Conservation (phyloP, 768 basidiomycete genomes). For the Lepiota subincarnata region DNA sequence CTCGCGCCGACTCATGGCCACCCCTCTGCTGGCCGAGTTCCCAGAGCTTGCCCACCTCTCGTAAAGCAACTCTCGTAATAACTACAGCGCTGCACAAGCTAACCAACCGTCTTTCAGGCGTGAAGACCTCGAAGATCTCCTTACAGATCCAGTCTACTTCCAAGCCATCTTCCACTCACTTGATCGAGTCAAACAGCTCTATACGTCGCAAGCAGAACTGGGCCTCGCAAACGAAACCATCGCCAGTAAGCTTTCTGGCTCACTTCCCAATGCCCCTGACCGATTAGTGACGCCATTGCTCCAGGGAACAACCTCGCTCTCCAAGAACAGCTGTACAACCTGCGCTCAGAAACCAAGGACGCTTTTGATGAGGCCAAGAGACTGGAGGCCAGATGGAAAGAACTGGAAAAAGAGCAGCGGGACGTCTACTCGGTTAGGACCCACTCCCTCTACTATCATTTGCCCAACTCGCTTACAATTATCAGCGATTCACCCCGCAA, state of each 20-base stretch:
- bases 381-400: conserved; percentile 80
- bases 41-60: conserved; percentile 71
- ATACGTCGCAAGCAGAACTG: conserved; percentile 72
- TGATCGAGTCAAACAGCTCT: conserved; percentile 65
- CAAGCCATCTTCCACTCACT: conserved; percentile 85
- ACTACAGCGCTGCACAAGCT: not conserved
- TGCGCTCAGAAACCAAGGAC: conserved; percentile 80
- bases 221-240: conserved; percentile 83
- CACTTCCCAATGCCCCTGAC: not conserved
- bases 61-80: conserved; percentile 36
- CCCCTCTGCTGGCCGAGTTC: conserved; percentile 54
- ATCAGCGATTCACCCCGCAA: conserved; percentile 77
- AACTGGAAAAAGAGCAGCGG: conserved; percentile 82
- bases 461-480: not conserved
- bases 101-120: conserved; percentile 42
- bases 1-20: conserved; percentile 28
- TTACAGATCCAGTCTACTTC: conserved; percentile 79
- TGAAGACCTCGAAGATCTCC: conserved; percentile 86
- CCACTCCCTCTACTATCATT: not conserved
- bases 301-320: conserved; percentile 72
- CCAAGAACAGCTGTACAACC: conserved; percentile 68
- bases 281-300: conserved; percentile 10
- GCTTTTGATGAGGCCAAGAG: conserved; percentile 85
- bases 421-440: conserved; percentile 78
- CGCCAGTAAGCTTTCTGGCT: conserved; percentile 55